Percentiles rank a stretch among this genome's conserved stretches.
These are phyloP conservation scores for Eucalyptus marginata DNA, from an alignment of 345 rosid genomes.

Conservation along the genomic window DNA sequence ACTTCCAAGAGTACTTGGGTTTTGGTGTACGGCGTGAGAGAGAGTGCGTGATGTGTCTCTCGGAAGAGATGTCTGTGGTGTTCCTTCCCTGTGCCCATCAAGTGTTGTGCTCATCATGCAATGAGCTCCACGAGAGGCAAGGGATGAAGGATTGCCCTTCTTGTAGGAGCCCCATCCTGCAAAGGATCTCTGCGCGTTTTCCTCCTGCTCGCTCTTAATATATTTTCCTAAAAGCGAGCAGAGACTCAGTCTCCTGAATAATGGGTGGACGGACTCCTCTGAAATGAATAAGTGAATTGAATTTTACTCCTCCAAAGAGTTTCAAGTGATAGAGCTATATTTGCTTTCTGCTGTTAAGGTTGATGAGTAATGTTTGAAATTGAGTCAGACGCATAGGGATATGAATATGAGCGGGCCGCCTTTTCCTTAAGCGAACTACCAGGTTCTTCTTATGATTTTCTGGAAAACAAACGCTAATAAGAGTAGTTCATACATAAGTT, in stretches of 20 bases:
- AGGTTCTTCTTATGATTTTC: neutral
- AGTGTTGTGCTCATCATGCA: conserved; percentile 41
- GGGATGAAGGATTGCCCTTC: conserved; percentile 73
- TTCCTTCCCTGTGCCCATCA: conserved; percentile 56
- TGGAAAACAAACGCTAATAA: neutral
- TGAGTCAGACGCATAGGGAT: neutral
- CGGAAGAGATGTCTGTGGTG: conserved; percentile 45
- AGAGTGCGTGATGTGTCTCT: conserved; percentile 91
- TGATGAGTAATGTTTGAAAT: conserved; percentile 1
- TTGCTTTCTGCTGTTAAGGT: conserved; percentile 1
- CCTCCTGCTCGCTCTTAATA: conserved; percentile 15
- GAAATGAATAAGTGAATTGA: conserved; percentile 23
- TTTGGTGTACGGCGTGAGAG: conserved; percentile 58
- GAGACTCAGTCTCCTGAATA: conserved; percentile 7
- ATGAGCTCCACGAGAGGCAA: conserved; percentile 49
- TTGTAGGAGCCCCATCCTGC: conserved; percentile 38
- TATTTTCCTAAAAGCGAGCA: neutral
- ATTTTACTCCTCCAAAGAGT: neutral
- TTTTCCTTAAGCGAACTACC: neutral
- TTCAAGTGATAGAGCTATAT: conserved; percentile 7
- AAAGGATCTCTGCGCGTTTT: conserved; percentile 20
- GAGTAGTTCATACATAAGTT: neutral
- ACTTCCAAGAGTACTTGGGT: conserved; percentile 13
- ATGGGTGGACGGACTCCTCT: conserved; percentile 14
- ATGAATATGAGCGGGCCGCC: neutral